phyloP scores from a whole-genome alignment of 164 flowering plant species.

The Aristolochia contorta region DNA sequence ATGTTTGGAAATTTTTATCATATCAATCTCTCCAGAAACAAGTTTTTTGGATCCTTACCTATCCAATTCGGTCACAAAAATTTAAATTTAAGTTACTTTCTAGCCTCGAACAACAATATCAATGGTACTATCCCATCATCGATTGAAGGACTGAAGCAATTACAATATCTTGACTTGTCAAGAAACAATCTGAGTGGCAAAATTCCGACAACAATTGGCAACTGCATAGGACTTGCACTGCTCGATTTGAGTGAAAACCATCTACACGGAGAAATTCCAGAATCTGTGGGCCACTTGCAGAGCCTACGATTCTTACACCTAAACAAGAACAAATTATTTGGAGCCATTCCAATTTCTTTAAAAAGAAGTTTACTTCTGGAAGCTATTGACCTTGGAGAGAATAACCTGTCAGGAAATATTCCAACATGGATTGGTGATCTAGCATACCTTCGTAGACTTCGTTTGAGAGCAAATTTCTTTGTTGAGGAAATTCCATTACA shows the following conservation, averaged over 20 bases:
- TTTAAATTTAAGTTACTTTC: not conserved
- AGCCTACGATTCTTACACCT: too few species aligned
- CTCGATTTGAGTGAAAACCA: conserved; percentile 2
- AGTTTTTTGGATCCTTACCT: conserved; percentile 1
- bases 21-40: conserved; percentile 1
- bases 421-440: not conserved
- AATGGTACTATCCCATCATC: conserved; percentile 1
- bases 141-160: not conserved
- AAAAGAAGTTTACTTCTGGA: too few species aligned
- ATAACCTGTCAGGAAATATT: too few species aligned
- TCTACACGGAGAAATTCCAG: not conserved
- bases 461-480: not conserved
- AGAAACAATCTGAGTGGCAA: not conserved
- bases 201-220: not conserved
- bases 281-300: too few species aligned
- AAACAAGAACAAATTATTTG: too few species aligned
- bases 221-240: not conserved
- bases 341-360: too few species aligned
- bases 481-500: not conserved
- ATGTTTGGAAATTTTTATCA: not conserved
- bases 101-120: not conserved
- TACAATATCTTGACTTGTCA: not conserved
- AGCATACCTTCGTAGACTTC: not conserved
- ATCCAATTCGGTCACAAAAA: too few species aligned
- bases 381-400: too few species aligned